phyloP scores from a whole-genome alignment of 192 early-diverging fungal species.

The Backusella parvicylindrica region DNA sequence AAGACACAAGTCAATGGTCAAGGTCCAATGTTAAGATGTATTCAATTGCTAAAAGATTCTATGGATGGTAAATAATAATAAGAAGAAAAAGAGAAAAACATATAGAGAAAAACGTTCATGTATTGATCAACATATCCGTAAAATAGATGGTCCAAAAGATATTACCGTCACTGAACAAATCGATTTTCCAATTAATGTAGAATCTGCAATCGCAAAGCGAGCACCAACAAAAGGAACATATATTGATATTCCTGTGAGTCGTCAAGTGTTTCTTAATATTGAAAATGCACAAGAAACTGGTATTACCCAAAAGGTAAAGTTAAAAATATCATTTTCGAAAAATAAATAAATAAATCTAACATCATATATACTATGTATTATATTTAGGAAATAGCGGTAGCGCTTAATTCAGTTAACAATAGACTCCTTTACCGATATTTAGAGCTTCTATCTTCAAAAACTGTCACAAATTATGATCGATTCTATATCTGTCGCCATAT shows the following conservation, averaged over 20 bases:
- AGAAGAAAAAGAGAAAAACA: neutral
- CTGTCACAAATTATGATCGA: neutral
- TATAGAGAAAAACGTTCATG: neutral
- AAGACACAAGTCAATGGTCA: neutral
- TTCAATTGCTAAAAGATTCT: neutral
- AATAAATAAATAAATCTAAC: no score
- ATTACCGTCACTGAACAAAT: neutral
- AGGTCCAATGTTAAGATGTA: neutral
- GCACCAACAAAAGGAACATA: neutral
- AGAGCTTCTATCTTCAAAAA: neutral
- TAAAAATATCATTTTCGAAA: neutral
- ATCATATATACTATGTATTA: no score
- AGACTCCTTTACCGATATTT: neutral
- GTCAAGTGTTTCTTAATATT: neutral
- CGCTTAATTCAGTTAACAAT: neutral
- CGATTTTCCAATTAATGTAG: neutral
- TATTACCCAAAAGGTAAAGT: neutral
- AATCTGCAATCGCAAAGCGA: neutral
- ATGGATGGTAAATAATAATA: neutral
- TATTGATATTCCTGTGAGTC: neutral
- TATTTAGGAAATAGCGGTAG: slow-evolving; percentile 8
- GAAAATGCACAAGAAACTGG: neutral
- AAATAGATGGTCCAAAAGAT: neutral
- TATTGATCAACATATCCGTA: neutral
- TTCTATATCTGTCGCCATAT: slow-evolving; percentile 12